Conservation (phyloP, 306 rosid genomes). For the Dryas octopetala region DNA sequence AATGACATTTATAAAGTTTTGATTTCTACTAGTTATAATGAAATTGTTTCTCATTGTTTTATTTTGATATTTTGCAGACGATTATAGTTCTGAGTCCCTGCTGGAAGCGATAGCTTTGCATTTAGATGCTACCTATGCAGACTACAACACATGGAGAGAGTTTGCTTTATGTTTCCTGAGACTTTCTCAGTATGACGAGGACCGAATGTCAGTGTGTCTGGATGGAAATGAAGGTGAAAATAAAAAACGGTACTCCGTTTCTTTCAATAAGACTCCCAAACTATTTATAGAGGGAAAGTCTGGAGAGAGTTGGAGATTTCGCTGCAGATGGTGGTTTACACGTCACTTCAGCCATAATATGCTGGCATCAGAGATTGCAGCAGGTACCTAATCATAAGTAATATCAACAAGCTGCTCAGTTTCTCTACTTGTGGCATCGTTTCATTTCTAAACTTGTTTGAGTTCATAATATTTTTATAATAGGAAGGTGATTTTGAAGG, state of each 20-base stretch:
- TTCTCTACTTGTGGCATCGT: neutral
- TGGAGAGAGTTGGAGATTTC: constrained; percentile 65
- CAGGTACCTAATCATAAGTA: constrained; percentile 39
- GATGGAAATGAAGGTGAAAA: constrained; percentile 28
- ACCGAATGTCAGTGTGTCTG: constrained; percentile 47
- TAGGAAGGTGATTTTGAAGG: neutral
- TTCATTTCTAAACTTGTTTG: neutral
- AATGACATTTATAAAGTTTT: neutral
- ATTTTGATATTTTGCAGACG: constrained; percentile 53
- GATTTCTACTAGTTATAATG: neutral
- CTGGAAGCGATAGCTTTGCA: constrained; percentile 75
- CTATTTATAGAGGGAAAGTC: constrained; percentile 48
- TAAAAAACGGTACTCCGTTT: constrained; percentile 16
- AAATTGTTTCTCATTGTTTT: constrained; percentile 7
- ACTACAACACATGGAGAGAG: constrained; percentile 55
- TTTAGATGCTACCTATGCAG: constrained; percentile 69
- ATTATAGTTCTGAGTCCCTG: constrained; percentile 53
- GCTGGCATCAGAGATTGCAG: constrained; percentile 47
- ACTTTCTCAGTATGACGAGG: constrained; percentile 52
- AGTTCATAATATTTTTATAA: neutral
- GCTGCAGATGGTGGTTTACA: constrained; percentile 72
- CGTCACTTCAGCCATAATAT: constrained; percentile 53
- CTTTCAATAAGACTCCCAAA: constrained; percentile 41
- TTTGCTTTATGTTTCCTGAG: constrained; percentile 62
- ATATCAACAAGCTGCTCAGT: neutral